phyloP scores from a whole-genome alignment of 371 early-diverging fungal genomes.

The Thermomucor indicae-seudaticae region DNA sequence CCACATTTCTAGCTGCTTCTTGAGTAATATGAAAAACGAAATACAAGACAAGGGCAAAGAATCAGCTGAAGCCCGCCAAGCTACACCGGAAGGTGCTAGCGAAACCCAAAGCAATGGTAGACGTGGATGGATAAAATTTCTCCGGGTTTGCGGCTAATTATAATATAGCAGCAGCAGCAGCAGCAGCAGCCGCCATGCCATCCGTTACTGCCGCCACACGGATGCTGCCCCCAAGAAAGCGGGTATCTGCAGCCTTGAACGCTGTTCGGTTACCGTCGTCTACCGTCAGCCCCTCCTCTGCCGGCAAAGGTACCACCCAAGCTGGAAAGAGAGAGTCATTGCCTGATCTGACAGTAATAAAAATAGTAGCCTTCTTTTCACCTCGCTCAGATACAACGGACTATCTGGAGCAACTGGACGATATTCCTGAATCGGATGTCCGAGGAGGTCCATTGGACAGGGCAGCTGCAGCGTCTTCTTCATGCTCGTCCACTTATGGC shows the following conservation, averaged over 20 bases:
- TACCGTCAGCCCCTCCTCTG: not conserved
- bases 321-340: not conserved
- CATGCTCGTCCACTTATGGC: conserved; percentile 4
- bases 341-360: no score
- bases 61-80: no score
- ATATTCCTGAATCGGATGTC: not conserved
- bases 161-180: no score
- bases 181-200: not conserved
- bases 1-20: not conserved
- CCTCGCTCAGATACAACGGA: conserved; percentile 1
- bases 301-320: no score
- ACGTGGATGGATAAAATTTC: no score
- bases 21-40: not conserved
- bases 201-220: not conserved
- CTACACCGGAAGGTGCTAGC: no score
- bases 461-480: no score
- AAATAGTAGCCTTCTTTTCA: conserved; percentile 3
- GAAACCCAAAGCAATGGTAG: no score
- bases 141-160: no score
- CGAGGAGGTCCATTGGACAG: conserved; percentile 1
- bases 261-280: no score
- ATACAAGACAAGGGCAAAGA: no score
- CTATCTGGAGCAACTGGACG: conserved; percentile 3
- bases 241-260: not conserved
- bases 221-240: conserved; percentile 1